Evolutionary conservation across 257 asterid species (phyloP).

Genomic region (Fraxinus cuspidata): DNA sequence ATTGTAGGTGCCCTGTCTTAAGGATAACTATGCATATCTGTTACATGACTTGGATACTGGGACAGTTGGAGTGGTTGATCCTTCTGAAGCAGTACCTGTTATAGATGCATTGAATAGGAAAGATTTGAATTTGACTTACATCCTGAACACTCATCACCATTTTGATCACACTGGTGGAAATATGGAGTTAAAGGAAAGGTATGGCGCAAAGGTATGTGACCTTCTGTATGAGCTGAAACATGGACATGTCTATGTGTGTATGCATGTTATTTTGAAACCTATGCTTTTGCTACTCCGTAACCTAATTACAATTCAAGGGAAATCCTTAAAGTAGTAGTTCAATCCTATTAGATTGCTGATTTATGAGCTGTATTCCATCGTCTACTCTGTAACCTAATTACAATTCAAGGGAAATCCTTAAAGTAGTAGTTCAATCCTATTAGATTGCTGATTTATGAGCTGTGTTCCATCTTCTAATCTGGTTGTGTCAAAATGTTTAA

Average conservation of each 20-base stretch:
- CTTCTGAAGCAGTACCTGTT: conserved; percentile 58
- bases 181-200: conserved; percentile 84
- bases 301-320: neutral
- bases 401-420: neutral
- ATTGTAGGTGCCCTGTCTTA: conserved; percentile 46
- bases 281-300: neutral
- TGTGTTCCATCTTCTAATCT: neutral
- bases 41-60: conserved; percentile 54
- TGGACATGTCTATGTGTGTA: conserved; percentile 6
- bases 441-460: neutral
- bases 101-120: conserved; percentile 70
- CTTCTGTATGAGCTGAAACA: conserved; percentile 20
- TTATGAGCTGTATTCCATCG: neutral
- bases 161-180: conserved; percentile 98
- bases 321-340: neutral
- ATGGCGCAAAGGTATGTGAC: conserved; percentile 93
- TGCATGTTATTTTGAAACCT: neutral
- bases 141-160: conserved; percentile 94
- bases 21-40: conserved; percentile 55
- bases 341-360: neutral
- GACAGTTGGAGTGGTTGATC: conserved; percentile 61
- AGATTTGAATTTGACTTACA: conserved; percentile 82
- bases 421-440: neutral
- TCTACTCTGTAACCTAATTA: neutral
- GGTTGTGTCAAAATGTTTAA: neutral